A percentile compares a stretch with the other conserved stretches of the same genome.
phyloP scores from a whole-genome alignment of 306 rosid species.

The Comarum palustre region DNA sequence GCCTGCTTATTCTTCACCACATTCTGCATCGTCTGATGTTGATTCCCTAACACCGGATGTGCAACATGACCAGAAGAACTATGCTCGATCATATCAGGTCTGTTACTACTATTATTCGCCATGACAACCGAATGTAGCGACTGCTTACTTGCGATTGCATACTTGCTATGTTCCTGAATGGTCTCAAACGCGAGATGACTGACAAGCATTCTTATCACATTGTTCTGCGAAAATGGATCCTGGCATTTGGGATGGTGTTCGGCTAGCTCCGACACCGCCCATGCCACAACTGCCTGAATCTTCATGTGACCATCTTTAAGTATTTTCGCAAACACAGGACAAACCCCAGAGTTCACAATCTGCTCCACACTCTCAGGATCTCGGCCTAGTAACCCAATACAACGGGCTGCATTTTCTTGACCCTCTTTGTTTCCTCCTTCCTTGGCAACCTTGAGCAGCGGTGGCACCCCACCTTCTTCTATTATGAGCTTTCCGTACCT shows the following conservation, averaged over 20 bases:
- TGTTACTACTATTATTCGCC: slow-evolving; percentile 27
- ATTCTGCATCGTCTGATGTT: slow-evolving; percentile 19
- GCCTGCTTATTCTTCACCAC: slow-evolving; percentile 18
- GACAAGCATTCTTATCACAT: slow-evolving; percentile 59
- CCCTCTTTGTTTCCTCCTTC: slow-evolving; percentile 57
- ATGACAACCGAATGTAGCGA: slow-evolving; percentile 52
- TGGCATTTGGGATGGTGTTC: slow-evolving; percentile 69
- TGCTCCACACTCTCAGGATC: slow-evolving; percentile 69
- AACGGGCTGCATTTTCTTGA: slow-evolving; percentile 62
- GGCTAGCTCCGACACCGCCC: slow-evolving; percentile 64
- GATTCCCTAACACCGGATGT: slow-evolving; percentile 32
- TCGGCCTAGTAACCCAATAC: slow-evolving; percentile 62
- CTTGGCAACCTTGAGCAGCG: slow-evolving; percentile 49
- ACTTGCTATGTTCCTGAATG: slow-evolving; percentile 73
- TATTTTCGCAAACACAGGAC: slow-evolving; percentile 53
- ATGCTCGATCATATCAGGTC: background rate
- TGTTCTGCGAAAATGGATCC: slow-evolving; percentile 68
- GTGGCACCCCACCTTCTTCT: slow-evolving; percentile 67
- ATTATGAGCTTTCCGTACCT: slow-evolving; percentile 61
- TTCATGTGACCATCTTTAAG: slow-evolving; percentile 78
- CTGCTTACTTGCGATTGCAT: slow-evolving; percentile 41
- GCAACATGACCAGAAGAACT: background rate
- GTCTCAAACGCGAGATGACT: slow-evolving; percentile 80
- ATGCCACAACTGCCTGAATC: slow-evolving; percentile 61
- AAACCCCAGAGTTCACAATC: slow-evolving; percentile 60